Conservation (phyloP, 306 rosid genomes). For the Prunus mira region DNA sequence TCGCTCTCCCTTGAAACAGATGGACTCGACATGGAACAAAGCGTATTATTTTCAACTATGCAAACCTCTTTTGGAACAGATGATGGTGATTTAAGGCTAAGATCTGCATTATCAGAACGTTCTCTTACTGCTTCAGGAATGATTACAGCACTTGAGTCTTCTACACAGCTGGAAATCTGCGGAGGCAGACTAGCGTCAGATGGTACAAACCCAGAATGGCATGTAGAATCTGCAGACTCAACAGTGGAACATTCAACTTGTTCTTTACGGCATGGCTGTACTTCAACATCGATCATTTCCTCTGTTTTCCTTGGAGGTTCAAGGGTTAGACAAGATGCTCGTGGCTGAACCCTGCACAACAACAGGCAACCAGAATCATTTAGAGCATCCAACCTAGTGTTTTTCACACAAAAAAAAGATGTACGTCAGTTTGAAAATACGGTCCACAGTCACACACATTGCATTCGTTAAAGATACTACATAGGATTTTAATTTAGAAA, state of each 20-base stretch:
- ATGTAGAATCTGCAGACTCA: constrained; percentile 18
- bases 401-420: not conserved
- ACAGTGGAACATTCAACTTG: constrained; percentile 32
- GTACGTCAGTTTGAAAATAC: not conserved
- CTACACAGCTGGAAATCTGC: constrained; percentile 30
- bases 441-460: not conserved
- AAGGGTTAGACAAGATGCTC: constrained; percentile 49
- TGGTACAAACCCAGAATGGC: constrained; percentile 24
- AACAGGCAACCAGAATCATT: constrained; percentile 20
- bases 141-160: constrained; percentile 30
- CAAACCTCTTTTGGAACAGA: constrained; percentile 33
- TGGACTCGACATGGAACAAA: constrained; percentile 19
- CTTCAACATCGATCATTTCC: constrained; percentile 32
- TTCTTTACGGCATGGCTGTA: constrained; percentile 32
- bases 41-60: constrained; percentile 22
- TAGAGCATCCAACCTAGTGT: constrained; percentile 6
- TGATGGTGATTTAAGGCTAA: constrained; percentile 16
- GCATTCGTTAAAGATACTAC: not conserved
- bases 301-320: constrained; percentile 43
- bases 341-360: constrained; percentile 57
- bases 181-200: constrained; percentile 24
- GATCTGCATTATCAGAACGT: constrained; percentile 32
- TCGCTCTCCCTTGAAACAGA: constrained; percentile 31
- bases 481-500: not conserved
- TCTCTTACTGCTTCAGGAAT: constrained; percentile 25